Evolutionary conservation across 2,329 filamentous ascomycete species (phyloP).

Genomic region (Apiospora phragmitis): DNA sequence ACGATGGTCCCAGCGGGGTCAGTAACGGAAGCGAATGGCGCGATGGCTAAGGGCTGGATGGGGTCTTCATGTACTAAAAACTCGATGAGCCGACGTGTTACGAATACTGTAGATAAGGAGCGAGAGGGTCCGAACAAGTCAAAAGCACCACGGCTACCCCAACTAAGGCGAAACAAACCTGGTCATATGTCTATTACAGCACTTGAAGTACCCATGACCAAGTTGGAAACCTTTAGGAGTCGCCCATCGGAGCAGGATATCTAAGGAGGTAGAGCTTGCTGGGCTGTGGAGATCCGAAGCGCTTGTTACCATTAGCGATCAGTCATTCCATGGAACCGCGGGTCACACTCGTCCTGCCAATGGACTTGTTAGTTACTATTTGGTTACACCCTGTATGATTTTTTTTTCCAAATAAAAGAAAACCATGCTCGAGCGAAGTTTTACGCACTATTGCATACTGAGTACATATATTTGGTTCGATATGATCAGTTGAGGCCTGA

Average conservation of each 20-base stretch:
- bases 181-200: not conserved
- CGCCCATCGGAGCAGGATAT: not conserved
- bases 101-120: not conserved
- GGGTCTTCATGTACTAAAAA: not conserved
- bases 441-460: not conserved
- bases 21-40: constrained; percentile 16
- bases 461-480: not conserved
- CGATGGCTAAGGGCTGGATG: not conserved
- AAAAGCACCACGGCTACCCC: not conserved
- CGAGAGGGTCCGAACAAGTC: not conserved
- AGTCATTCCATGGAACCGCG: not conserved
- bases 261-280: not conserved
- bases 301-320: not conserved
- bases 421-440: not conserved
- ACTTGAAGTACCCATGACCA: not conserved
- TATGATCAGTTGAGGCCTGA: not conserved
- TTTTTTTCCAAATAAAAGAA: not conserved
- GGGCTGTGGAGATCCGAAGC: not conserved
- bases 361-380: not conserved
- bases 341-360: not conserved
- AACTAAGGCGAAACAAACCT: not conserved
- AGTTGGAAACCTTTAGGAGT: not conserved
- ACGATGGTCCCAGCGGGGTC: constrained; percentile 4
- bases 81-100: not conserved
- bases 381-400: not conserved